Evolutionary conservation across 257 asterid genomes (phyloP).

Genomic region (Solanum tarijense): DNA sequence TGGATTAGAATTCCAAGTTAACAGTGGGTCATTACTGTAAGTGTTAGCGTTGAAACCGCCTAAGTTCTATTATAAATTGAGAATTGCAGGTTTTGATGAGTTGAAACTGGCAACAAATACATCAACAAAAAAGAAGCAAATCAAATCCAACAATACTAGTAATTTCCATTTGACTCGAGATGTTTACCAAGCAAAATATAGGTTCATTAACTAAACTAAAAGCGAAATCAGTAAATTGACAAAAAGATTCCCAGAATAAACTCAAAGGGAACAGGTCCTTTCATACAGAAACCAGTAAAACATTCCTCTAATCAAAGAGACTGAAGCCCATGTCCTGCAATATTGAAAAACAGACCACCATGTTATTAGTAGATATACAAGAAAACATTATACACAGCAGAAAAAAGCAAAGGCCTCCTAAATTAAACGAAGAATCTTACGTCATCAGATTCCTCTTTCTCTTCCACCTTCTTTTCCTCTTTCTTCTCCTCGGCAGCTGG

Average conservation of each 20-base stretch:
- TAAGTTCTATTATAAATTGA: neutral
- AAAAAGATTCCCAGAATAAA: neutral
- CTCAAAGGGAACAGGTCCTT: neutral
- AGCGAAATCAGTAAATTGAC: neutral
- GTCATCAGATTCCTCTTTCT: neutral
- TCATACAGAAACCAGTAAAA: neutral
- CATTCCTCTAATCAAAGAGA: neutral
- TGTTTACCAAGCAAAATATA: neutral
- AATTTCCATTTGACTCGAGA: neutral
- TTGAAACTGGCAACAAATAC: neutral
- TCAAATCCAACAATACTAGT: neutral
- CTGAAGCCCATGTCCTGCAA: conserved; percentile 6
- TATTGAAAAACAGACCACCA: neutral
- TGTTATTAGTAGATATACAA: neutral
- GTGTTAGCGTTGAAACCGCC: neutral
- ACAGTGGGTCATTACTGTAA: neutral
- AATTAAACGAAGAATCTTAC: neutral
- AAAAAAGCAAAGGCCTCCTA: neutral
- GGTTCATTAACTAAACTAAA: neutral
- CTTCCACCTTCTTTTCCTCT: neutral
- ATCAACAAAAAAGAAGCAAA: neutral
- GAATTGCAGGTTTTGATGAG: neutral
- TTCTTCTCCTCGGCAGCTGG: neutral
- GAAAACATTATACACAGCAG: neutral
- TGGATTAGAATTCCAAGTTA: neutral